Base-by-base conservation (phyloP, 176 grass and related monocot species). In the Carex pumila region DNA sequence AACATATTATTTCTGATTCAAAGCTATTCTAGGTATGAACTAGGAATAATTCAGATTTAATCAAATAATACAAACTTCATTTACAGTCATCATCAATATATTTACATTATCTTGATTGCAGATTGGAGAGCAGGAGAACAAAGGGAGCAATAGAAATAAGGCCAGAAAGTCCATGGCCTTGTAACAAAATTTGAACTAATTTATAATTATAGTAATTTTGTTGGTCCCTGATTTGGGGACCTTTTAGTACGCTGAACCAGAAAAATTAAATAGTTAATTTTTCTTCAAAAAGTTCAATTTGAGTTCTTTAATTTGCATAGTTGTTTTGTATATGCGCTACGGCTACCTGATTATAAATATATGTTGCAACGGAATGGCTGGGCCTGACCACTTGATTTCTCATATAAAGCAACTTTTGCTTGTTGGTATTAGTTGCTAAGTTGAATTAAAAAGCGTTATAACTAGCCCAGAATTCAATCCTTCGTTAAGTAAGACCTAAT, bases 91-190 rank as follows among this genome's bases (percentile, higher is more conserved):
- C 22, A 56, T 78, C 14, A 32, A 25, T 57, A 78, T 78, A 25
- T 50, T 50, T 55, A 76, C 25, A 7, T 73, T 73, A 53, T 75
- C 47, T 78, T 78, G 52, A n/a, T 52, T 83, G 62, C 61, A 83
- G 81, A 69, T 68, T 18, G 63, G 64, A 68, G 62, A 83, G 14
- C 3, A 17, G 15, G 43, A 69, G 43, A 49, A 31, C 6, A 83
- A 69, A 31, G 22, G 13, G 17, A 66, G 14, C 21, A 32, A 83
- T 32, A 66, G 39, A 83, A 69, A 69, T 56, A 69, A 83, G 81
- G 62, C 21, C 22, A 55, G 81, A 53, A 83, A 83, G 29, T 69
- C 49, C 1, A 18, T 83, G 21, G 62, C 62, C 64, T 65, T 83
- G 41, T 81, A 63, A 54, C 49, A 7, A 21, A 75, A 75, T 29